These are phyloP conservation scores for Trebouxia gelatinosa DNA, from an alignment of 163 green algal genomes.

Conservation along the genomic window DNA sequence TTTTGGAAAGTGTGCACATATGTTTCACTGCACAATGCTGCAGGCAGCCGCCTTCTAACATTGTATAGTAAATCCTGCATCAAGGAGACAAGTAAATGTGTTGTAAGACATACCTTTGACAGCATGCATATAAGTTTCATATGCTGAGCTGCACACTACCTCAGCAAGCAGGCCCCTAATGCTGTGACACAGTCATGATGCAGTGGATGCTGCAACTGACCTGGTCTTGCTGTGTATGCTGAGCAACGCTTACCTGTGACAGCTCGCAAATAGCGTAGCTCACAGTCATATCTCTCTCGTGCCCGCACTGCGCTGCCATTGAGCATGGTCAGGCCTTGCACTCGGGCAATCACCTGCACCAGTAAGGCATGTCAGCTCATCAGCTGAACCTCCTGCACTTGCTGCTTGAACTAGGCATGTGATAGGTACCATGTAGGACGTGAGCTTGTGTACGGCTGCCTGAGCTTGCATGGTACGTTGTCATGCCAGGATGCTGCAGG, in stretches of 20 bases:
- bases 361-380: not conserved
- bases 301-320: conserved; percentile 75
- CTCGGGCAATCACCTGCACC: conserved; percentile 66
- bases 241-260: not conserved
- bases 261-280: conserved; percentile 80
- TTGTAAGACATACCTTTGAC: not conserved
- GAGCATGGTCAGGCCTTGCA: conserved; percentile 61
- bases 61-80: too few relatives aligned
- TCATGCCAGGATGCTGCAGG: not conserved
- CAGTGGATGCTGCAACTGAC: too few relatives aligned
- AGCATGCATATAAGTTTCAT: not conserved
- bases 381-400: not conserved
- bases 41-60: too few relatives aligned
- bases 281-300: conserved; percentile 75
- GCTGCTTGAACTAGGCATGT: not conserved
- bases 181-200: too few relatives aligned
- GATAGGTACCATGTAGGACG: not conserved
- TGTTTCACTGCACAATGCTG: too few relatives aligned
- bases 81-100: not conserved
- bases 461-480: too few relatives aligned
- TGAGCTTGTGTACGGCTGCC: not conserved
- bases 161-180: not conserved
- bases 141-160: not conserved
- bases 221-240: too few relatives aligned
- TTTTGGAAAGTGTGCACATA: not conserved